Evolutionary conservation across 2,329 filamentous ascomycete genomes (phyloP).

Genomic region (Verticillium albo-atrum): DNA sequence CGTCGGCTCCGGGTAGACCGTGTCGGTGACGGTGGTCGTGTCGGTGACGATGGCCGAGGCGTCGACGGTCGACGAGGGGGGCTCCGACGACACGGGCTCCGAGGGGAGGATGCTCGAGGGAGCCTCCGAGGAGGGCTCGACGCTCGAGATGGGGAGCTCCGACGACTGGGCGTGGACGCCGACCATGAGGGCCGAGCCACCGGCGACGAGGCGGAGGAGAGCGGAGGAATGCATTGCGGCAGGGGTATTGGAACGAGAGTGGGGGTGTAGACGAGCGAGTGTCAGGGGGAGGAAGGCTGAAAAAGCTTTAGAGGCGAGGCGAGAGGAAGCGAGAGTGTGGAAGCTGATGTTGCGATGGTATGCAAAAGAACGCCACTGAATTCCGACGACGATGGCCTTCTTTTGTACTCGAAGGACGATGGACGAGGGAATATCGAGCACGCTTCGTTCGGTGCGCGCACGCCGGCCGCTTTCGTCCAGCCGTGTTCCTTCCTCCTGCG

Average conservation of each 20-base stretch:
- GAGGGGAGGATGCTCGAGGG: not conserved
- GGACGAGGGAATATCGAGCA: not conserved
- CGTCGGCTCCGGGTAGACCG: not conserved
- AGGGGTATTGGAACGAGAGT: not conserved
- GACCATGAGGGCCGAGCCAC: slow-evolving; percentile 4
- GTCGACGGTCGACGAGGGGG: not conserved
- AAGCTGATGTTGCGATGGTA: not conserved
- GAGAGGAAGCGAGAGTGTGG: not conserved
- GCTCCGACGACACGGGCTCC: not conserved
- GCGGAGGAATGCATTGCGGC: slow-evolving; percentile 3
- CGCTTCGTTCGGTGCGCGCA: not conserved
- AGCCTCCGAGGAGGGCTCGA: not conserved
- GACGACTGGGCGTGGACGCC: slow-evolving; percentile 6
- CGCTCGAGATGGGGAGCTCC: not conserved
- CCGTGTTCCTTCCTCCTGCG: not conserved
- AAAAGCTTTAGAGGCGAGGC: not conserved
- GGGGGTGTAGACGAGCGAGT: not conserved
- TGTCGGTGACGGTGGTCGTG: not conserved
- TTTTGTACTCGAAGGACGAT: not conserved
- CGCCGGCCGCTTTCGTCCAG: not conserved
- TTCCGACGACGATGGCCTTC: not conserved
- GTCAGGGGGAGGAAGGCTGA: not conserved
- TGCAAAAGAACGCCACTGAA: not conserved
- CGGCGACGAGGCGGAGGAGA: slow-evolving; percentile 1
- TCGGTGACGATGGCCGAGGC: not conserved